These are phyloP conservation scores for Vaucheria bursata DNA, from an alignment of 352 stramenopile species.

Conservation along the genomic window DNA sequence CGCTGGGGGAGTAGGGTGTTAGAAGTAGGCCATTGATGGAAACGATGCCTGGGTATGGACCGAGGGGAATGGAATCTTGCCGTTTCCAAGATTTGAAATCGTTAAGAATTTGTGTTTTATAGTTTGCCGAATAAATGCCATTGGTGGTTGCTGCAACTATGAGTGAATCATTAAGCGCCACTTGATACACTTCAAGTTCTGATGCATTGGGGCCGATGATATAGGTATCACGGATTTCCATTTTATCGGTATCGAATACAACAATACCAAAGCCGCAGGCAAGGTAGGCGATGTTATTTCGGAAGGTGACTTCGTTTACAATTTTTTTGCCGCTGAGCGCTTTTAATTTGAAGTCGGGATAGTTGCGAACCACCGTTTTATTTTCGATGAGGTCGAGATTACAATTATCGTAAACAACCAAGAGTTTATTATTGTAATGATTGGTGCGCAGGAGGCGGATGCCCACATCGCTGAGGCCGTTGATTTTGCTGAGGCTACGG, in stretches of 20 bases:
- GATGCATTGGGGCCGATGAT: not conserved
- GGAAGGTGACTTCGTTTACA: not conserved
- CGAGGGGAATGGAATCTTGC: too few relatives aligned
- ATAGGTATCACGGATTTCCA: not conserved
- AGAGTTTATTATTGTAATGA: not conserved
- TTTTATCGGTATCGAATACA: not conserved
- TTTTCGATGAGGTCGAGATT: not conserved
- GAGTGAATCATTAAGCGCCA: not conserved
- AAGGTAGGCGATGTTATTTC: not conserved
- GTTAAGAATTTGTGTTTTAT: not conserved
- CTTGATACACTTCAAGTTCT: not conserved
- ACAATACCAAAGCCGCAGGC: not conserved
- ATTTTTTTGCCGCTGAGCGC: not conserved
- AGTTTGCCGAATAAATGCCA: not conserved
- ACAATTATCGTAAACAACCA: constrained; percentile 4
- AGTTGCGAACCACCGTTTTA: not conserved
- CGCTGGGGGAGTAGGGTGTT: too few relatives aligned
- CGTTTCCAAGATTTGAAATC: not conserved
- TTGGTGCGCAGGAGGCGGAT: not conserved
- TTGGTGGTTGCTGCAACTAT: not conserved
- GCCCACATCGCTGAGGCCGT: not conserved
- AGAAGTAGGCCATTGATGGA: too few relatives aligned
- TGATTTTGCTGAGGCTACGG: not conserved
- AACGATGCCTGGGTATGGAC: too few relatives aligned
- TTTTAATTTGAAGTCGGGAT: not conserved